These are phyloP conservation scores for Diversispora eburnea DNA, from an alignment of 192 early-diverging fungal genomes.

Conservation along the genomic window DNA sequence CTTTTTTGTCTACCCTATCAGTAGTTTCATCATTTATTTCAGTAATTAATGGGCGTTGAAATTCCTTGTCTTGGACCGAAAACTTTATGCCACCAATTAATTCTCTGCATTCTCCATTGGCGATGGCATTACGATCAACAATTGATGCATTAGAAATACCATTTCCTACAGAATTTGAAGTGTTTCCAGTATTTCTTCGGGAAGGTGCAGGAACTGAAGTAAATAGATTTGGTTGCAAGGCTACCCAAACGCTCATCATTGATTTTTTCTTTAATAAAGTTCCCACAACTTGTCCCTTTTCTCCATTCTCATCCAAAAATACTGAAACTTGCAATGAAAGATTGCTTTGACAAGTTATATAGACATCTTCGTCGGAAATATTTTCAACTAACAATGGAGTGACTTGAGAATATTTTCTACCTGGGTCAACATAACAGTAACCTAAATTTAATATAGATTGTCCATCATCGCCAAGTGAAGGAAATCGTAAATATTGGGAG, in stretches of 20 bases:
- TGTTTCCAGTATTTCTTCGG: constrained; percentile 26
- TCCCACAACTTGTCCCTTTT: constrained; percentile 50
- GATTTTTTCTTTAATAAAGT: constrained; percentile 49
- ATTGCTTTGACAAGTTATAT: constrained; percentile 74
- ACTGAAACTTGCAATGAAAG: constrained; percentile 75
- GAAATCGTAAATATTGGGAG: constrained; percentile 58
- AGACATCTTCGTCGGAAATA: constrained; percentile 59
- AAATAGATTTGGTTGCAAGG: constrained; percentile 67
- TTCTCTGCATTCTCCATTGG: constrained; percentile 52
- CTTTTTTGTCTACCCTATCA: background rate
- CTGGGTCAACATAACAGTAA: constrained; percentile 75
- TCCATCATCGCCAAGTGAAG: constrained; percentile 52
- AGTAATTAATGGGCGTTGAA: background rate
- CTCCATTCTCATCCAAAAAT: constrained; percentile 58
- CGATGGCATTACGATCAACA: constrained; percentile 30
- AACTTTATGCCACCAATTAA: constrained; percentile 84
- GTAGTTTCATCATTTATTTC: background rate
- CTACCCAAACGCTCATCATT: constrained; percentile 67
- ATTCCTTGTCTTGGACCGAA: constrained; percentile 53
- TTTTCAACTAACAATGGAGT: constrained; percentile 69
- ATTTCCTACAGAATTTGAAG: constrained; percentile 5
- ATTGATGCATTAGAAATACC: constrained; percentile 6
- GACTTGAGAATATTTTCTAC: constrained; percentile 70
- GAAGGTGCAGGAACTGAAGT: constrained; percentile 35
- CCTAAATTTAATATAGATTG: constrained; percentile 69